Percentiles rank a stretch among this genome's conserved stretches.
Conservation (phyloP, 2,329 filamentous ascomycete genomes). For the Aspergillus spinulosporus region DNA sequence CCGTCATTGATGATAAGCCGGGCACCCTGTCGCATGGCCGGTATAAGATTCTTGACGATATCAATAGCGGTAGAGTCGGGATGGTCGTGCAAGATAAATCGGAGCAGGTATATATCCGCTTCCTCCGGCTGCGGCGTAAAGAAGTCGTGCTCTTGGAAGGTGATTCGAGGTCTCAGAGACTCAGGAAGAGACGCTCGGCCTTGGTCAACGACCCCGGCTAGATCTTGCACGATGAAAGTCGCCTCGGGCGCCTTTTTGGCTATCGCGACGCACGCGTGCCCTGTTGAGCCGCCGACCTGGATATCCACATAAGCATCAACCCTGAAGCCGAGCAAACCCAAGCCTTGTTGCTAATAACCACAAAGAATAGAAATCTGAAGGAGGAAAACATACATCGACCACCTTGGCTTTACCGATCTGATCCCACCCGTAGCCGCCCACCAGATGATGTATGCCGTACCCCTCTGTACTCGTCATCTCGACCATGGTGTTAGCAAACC, state of each 20-base stretch:
- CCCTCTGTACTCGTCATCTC: constrained; percentile 58
- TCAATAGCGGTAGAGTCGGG: neutral
- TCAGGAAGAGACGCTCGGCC: neutral
- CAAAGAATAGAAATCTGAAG: neutral
- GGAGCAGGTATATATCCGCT: constrained; percentile 9
- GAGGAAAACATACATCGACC: constrained; percentile 46
- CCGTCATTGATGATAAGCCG: constrained; percentile 9
- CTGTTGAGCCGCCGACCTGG: constrained; percentile 9
- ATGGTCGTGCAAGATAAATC: constrained; percentile 8
- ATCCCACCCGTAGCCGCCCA: constrained; percentile 57
- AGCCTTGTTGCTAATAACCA: neutral
- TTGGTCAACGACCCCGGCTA: neutral
- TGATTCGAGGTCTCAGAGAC: neutral
- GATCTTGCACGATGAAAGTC: constrained; percentile 6
- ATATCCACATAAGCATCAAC: neutral
- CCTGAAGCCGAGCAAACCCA: neutral
- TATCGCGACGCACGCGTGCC: constrained; percentile 4
- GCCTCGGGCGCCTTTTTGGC: neutral
- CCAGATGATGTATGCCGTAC: constrained; percentile 55
- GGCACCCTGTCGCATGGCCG: neutral
- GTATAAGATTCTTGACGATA: neutral
- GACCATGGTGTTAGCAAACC: constrained; percentile 58
- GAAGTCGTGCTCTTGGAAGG: constrained; percentile 9
- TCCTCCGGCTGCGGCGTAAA: neutral
- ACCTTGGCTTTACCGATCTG: constrained; percentile 51